Conservation (phyloP, 805 yeast species). For the Maudiozyma saulgeensis region DNA sequence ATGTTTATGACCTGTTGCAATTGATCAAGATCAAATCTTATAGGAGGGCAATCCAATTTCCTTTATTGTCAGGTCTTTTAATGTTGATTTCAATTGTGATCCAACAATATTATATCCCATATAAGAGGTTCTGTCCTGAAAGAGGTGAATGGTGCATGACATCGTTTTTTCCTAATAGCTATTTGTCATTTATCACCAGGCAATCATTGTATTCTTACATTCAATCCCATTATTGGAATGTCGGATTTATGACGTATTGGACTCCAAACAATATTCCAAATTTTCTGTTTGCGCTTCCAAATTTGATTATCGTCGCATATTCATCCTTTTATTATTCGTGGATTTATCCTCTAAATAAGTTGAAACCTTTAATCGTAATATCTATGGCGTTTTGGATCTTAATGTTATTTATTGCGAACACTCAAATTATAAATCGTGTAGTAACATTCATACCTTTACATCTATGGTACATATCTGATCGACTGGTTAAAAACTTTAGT, state of each 20-base stretch:
- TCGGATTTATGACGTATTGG: conserved; percentile 79
- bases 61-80: conserved; percentile 48
- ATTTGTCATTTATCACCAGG: conserved; percentile 10
- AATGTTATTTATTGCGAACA: conserved; percentile 60
- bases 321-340: conserved; percentile 33
- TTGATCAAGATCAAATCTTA: conserved; percentile 11
- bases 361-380: conserved; percentile 35
- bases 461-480: conserved; percentile 57
- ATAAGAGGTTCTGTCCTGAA: conserved; percentile 51
- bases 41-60: conserved; percentile 16
- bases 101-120: conserved; percentile 44
- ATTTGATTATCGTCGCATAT: conserved; percentile 36
- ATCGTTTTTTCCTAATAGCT: conserved; percentile 17
- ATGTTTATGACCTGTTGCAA: conserved; percentile 43
- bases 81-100: conserved; percentile 38
- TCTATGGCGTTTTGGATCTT: conserved; percentile 39
- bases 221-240: conserved; percentile 76
- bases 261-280: conserved; percentile 72
- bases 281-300: conserved; percentile 68
- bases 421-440: conserved; percentile 76
- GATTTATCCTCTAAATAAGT: conserved; percentile 30
- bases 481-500: conserved; percentile 16
- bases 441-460: conserved; percentile 68
- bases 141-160: conserved; percentile 72
- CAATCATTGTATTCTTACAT: conserved; percentile 54